Evolutionary conservation across 2,329 filamentous ascomycete species (phyloP), one percentile per base, ranked within the genome.

Genomic region (Talaromyces sp.): DNA sequence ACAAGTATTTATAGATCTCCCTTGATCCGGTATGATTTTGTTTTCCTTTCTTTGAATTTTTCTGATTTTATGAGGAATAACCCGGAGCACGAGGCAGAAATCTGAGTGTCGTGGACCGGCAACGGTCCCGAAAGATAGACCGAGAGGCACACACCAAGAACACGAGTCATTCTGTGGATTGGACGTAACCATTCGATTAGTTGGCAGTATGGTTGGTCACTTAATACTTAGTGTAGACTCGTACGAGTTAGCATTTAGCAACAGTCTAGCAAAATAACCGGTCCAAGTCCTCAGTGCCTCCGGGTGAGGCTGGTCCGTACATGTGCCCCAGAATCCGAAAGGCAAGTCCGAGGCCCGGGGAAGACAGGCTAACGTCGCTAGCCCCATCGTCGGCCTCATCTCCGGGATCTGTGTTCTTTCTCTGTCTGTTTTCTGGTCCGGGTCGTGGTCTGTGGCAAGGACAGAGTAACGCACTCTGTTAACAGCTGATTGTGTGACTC

Each of bases 261-360:
- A 15, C 11, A 15, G 13, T 15, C 43, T 11, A 10, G 47, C 34
- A 27, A 27, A 51, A 51, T 51, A 56, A 13, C 53, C 22, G 49
- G 51, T n/a, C 51, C 22, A 49, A 49, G 11, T n/a, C 25, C 15
- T 38, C 11, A 13, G n/a, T 17, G n/a, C 8, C 31, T 51, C 6
- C 17, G 25, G 31, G 49, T 7, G n/a, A 58, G 54, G 31, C 54
- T 58, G 31, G 53, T n/a, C 31, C 56, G 38, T 43, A n/a, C 56
- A 59, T 59, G 56, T 59, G 56, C 56, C 56, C 56, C 56, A 59
- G 56, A 59, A 59, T 59, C 56, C 56, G 38, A 59, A 38, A 59
- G 31, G 27, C 36, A 59, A 43, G 38, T 45, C 56, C 56, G 56
- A 59, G 56, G 56, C 36, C 56, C 56, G 36, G 56, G 56, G 38